A percentile compares a stretch with the other conserved stretches of the same genome.
Conservation (phyloP, 495 filamentous ascomycete genomes). For the Halenospora varia region DNA sequence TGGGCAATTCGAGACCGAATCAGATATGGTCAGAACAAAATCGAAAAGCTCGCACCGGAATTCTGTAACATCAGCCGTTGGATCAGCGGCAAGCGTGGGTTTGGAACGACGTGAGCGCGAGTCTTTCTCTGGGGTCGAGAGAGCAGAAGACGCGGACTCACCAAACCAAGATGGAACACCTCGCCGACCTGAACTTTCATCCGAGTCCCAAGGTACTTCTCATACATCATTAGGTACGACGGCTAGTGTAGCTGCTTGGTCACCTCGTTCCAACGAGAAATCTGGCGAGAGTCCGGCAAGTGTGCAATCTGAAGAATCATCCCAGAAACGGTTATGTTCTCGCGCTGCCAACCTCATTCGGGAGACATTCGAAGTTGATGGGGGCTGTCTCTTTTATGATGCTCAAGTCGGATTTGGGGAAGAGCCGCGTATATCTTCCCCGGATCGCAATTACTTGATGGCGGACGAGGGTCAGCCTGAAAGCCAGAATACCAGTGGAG, state of each 20-base stretch:
- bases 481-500: constrained; percentile 9
- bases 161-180: too few species aligned
- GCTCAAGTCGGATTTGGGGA: constrained; percentile 20
- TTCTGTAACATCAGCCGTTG: neutral
- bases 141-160: too few species aligned
- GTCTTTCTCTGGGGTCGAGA: too few species aligned
- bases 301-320: neutral
- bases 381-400: constrained; percentile 54
- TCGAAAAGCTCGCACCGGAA: constrained; percentile 1
- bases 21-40: constrained; percentile 6
- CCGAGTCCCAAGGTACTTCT: neutral
- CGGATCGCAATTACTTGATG: neutral
- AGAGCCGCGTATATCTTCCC: neutral
- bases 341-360: constrained; percentile 55
- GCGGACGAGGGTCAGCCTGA: constrained; percentile 8
- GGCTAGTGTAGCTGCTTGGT: neutral
- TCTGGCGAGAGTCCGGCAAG: neutral
- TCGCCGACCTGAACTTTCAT: neutral
- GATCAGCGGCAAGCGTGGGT: constrained; percentile 11
- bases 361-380: constrained; percentile 50
- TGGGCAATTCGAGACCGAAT: constrained; percentile 20
- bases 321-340: constrained; percentile 34
- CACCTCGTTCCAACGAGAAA: neutral
- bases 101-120: constrained; percentile 6
- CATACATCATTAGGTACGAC: neutral